Conservation (phyloP, 805 yeast species). For the Lipomyces japonicus region DNA sequence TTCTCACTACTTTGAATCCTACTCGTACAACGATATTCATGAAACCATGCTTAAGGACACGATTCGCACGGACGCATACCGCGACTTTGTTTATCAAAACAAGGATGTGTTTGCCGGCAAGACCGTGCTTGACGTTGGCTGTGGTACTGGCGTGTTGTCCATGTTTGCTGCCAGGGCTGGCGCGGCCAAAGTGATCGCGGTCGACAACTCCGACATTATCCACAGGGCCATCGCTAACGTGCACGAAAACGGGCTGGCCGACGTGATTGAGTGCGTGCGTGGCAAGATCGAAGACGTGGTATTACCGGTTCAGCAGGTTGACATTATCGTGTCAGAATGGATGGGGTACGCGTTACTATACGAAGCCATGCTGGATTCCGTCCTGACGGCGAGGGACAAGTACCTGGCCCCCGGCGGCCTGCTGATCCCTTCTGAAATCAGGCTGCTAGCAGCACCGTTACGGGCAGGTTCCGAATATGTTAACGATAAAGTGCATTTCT, state of each 20-base stretch:
- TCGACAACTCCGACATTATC: constrained; percentile 94
- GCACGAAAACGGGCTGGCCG: constrained; percentile 74
- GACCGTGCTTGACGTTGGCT: constrained; percentile 86
- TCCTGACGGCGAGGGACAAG: constrained; percentile 86
- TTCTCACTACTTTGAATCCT: constrained; percentile 74
- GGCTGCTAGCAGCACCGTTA: constrained; percentile 83
- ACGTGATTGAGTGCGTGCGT: constrained; percentile 79
- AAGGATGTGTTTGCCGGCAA: constrained; percentile 77
- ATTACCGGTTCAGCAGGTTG: constrained; percentile 83
- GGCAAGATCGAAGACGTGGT: constrained; percentile 92
- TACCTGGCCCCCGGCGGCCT: constrained; percentile 70
- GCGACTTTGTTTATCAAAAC: constrained; percentile 80
- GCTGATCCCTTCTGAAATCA: constrained; percentile 87
- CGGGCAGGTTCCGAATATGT: constrained; percentile 93
- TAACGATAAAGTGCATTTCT: constrained; percentile 82
- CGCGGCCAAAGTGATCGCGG: constrained; percentile 93
- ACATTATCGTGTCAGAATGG: constrained; percentile 96
- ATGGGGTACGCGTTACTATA: constrained; percentile 96
- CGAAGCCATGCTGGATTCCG: constrained; percentile 98
- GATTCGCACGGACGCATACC: constrained; percentile 74
- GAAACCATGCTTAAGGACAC: constrained; percentile 91
- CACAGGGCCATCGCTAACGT: constrained; percentile 90
- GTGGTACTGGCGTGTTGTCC: constrained; percentile 88
- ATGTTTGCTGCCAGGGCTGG: constrained; percentile 93
- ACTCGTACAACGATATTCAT: constrained; percentile 87